Percentiles rank a stretch among this genome's conserved stretches.
Conservation (phyloP, 108 stramenopile species). For the Skeletonema potamos region DNA sequence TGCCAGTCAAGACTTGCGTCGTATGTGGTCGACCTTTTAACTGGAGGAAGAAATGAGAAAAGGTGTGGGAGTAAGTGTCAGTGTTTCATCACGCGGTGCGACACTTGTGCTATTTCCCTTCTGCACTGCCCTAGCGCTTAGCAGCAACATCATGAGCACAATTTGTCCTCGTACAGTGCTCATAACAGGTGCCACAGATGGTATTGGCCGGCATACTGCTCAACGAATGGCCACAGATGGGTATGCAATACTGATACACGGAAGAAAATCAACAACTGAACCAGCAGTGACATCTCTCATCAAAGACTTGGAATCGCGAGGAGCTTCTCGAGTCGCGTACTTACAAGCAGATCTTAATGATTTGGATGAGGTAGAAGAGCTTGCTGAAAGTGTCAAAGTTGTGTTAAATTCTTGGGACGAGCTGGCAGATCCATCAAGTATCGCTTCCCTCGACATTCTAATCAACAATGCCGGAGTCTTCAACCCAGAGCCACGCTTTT, state of each 20-base stretch:
- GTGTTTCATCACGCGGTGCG: too few species aligned
- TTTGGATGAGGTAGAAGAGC: slow-evolving; percentile 21
- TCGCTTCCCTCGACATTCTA: slow-evolving; percentile 57
- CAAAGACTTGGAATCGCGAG: slow-evolving; percentile 20
- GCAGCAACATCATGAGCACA: too few species aligned
- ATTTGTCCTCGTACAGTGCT: slow-evolving; percentile 35
- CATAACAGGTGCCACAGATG: slow-evolving; percentile 48
- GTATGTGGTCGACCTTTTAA: slow-evolving; percentile 55
- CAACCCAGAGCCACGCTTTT: slow-evolving; percentile 35
- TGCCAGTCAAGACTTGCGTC: slow-evolving; percentile 54
- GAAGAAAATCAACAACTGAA: slow-evolving; percentile 16
- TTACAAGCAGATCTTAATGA: slow-evolving; percentile 48
- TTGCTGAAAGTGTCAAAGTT: slow-evolving; percentile 21
- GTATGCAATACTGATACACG: slow-evolving; percentile 29
- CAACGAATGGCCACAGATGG: slow-evolving; percentile 36
- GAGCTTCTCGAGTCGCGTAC: slow-evolving; percentile 33
- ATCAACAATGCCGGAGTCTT: slow-evolving; percentile 92
- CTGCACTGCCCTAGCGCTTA: background rate
- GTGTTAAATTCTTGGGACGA: slow-evolving; percentile 10
- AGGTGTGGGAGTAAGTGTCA: slow-evolving; percentile 71
- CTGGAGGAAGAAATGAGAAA: slow-evolving; percentile 89
- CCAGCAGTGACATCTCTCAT: slow-evolving; percentile 17
- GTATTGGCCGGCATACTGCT: slow-evolving; percentile 40
- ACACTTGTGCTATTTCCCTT: background rate
- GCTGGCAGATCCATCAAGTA: background rate